A percentile compares a stretch with the other conserved stretches of the same genome.
Conservation (phyloP, 106 monocot genomes). For the Allium fistulosum region DNA sequence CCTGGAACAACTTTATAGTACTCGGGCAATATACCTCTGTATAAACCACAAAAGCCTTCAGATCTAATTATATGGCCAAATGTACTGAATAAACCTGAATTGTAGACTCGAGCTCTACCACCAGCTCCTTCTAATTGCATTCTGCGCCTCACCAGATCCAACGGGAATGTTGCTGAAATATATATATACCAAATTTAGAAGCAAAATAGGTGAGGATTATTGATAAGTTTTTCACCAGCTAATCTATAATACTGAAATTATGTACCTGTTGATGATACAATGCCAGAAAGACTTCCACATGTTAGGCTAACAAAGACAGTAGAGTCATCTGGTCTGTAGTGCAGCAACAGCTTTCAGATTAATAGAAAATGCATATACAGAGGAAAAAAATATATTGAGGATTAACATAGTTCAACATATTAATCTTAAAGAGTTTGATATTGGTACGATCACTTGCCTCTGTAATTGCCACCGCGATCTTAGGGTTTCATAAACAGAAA, state of each 20-base stretch:
- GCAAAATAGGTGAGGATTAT: background rate
- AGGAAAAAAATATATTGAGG: too few species aligned
- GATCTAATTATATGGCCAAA: slow-evolving; percentile 62
- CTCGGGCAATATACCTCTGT: slow-evolving; percentile 85
- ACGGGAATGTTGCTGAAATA: slow-evolving; percentile 72
- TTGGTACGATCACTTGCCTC: slow-evolving; percentile 24
- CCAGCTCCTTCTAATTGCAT: slow-evolving; percentile 84
- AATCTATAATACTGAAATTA: background rate
- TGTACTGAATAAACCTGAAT: slow-evolving; percentile 54
- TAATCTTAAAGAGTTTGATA: background rate
- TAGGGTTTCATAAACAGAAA: slow-evolving; percentile 61
- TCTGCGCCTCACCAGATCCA: slow-evolving; percentile 79
- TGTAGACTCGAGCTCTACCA: slow-evolving; percentile 74
- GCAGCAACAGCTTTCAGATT: background rate
- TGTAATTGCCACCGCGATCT: slow-evolving; percentile 49
- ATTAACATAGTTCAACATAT: background rate
- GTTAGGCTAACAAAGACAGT: slow-evolving; percentile 49
- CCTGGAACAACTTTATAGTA: slow-evolving; percentile 88
- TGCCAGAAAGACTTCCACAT: slow-evolving; percentile 77
- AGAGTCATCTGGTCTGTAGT: slow-evolving; percentile 57
- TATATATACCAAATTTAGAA: background rate
- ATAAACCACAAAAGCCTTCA: slow-evolving; percentile 70
- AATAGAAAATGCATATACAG: too few species aligned
- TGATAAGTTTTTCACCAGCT: background rate
- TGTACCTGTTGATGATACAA: slow-evolving; percentile 79